Evolutionary conservation across 371 early-diverging fungal species (phyloP).

Genomic region (Batkoa obscura): DNA sequence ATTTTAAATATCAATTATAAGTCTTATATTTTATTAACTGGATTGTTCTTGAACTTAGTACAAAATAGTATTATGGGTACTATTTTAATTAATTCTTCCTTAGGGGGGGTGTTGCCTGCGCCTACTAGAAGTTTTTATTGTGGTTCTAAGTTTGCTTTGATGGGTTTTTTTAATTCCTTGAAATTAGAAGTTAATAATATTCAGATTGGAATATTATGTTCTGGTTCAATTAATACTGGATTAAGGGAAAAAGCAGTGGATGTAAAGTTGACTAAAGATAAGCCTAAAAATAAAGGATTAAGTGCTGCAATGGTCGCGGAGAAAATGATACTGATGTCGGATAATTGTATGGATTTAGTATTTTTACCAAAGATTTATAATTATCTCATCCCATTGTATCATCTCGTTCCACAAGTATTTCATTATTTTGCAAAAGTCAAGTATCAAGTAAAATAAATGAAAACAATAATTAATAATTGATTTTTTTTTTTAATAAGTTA

Average conservation of each 20-base stretch:
- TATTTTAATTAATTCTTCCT: conserved; percentile 56
- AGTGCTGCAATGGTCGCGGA: too few relatives aligned
- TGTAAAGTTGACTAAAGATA: too few relatives aligned
- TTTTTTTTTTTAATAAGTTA: too few relatives aligned
- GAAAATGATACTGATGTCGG: too few relatives aligned
- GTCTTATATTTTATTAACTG: conserved; percentile 36
- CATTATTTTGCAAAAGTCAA: too few relatives aligned
- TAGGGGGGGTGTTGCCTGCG: conserved; percentile 57
- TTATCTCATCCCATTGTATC: too few relatives aligned
- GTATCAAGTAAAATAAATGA: too few relatives aligned
- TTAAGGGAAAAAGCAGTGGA: conserved; percentile 53
- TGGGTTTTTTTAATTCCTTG: conserved; percentile 68
- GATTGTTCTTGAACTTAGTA: conserved; percentile 22
- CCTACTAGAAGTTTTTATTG: conserved; percentile 69
- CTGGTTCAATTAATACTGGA: conserved; percentile 60
- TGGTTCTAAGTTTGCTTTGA: conserved; percentile 62
- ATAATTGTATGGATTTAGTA: too few relatives aligned
- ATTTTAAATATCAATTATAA: conserved; percentile 33
- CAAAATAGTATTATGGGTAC: conserved; percentile 24
- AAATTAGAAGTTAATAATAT: conserved; percentile 48
- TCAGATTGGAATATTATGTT: conserved; percentile 44
- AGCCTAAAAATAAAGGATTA: too few relatives aligned
- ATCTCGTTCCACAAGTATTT: too few relatives aligned
- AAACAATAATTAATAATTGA: too few relatives aligned
- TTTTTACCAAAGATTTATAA: too few relatives aligned